Percentiles rank a stretch among this genome's conserved stretches.
These are phyloP conservation scores for Marchantia paleacea DNA, from an alignment of 225 moss, liverwort and hornwort genomes.

Conservation along the genomic window DNA sequence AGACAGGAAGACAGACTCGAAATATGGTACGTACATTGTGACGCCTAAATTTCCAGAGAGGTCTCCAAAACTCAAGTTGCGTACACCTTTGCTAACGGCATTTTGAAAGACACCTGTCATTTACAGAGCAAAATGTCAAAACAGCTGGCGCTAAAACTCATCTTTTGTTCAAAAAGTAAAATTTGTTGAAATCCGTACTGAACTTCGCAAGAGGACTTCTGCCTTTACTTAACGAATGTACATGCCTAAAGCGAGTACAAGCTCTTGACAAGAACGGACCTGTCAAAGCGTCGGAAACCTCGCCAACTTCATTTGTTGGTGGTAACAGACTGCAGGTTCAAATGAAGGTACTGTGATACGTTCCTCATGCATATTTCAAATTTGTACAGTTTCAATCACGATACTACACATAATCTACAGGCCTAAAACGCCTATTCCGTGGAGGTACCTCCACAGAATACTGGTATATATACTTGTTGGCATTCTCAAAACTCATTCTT, in stretches of 20 bases:
- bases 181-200: no score
- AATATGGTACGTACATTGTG: conserved; percentile 59
- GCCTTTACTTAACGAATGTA: not conserved
- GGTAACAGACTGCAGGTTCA: conserved; percentile 40
- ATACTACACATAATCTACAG: not conserved
- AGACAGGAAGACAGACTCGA: not conserved
- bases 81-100: conserved; percentile 88
- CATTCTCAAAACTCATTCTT: not conserved
- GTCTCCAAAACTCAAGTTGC: conserved; percentile 96
- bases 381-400: not conserved
- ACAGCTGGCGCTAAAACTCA: no score
- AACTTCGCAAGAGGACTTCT: no score
- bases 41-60: conserved; percentile 82
- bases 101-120: conserved; percentile 84
- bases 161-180: no score
- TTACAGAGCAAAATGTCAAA: not conserved
- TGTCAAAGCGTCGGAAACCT: conserved; percentile 48
- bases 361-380: not conserved
- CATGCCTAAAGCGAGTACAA: not conserved
- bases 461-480: not conserved
- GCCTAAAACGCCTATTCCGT: not conserved
- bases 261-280: conserved; percentile 22
- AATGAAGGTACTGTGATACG: not conserved
- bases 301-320: conserved; percentile 29
- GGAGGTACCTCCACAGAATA: not conserved